Percentiles rank a stretch among this genome's conserved stretches.
These are phyloP conservation scores for Puccinia hordei DNA, from an alignment of 1,284 basidiomycete species.

Conservation along the genomic window DNA sequence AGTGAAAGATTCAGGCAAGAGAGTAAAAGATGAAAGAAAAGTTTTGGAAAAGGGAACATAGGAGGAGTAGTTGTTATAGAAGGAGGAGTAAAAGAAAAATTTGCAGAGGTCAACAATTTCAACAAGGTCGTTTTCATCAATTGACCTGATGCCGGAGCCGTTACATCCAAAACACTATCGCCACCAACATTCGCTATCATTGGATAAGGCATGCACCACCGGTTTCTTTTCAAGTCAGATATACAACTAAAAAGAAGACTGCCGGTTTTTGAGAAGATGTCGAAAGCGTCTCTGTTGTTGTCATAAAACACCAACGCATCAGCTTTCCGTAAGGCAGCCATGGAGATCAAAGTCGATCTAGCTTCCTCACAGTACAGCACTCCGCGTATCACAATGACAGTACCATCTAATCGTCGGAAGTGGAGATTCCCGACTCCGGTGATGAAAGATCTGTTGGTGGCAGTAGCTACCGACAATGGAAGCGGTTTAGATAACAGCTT, in stretches of 20 bases:
- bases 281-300: not conserved
- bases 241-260: not conserved
- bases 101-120: too few species aligned
- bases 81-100: too few species aligned
- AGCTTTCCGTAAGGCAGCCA: conserved; percentile 5
- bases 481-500: not conserved
- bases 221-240: not conserved
- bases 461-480: conserved; percentile 2
- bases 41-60: too few species aligned
- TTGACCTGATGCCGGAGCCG: too few species aligned
- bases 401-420: not conserved
- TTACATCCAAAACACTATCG: too few species aligned
- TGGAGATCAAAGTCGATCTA: not conserved
- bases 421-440: not conserved
- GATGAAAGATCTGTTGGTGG: not conserved
- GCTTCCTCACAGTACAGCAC: not conserved
- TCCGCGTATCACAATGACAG: not conserved
- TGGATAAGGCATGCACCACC: not conserved
- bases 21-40: too few species aligned
- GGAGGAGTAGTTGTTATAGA: too few species aligned
- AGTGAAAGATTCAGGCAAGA: too few species aligned
- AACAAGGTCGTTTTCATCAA: too few species aligned
- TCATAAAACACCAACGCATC: not conserved
- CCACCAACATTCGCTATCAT: too few species aligned
- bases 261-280: not conserved